phyloP scores from a whole-genome alignment of 306 rosid genomes.

The Ormosia semicastrata region DNA sequence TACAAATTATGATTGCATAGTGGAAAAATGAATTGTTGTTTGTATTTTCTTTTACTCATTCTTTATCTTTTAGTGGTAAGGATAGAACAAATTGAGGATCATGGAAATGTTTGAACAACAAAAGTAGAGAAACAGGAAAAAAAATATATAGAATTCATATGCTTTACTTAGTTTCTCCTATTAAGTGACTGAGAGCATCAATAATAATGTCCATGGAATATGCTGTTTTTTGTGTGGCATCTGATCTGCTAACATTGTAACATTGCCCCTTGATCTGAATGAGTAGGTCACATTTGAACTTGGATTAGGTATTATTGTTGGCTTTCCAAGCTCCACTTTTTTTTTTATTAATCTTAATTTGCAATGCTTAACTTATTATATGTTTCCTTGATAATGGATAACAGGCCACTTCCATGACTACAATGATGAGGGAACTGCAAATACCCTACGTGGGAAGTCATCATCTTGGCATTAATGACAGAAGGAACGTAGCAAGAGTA shows the following conservation, averaged over 20 bases:
- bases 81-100: not conserved
- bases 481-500: conserved; percentile 80
- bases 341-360: too few species aligned
- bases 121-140: not conserved
- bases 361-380: too few species aligned
- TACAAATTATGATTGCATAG: too few species aligned
- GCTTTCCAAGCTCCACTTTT: too few species aligned
- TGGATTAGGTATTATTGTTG: too few species aligned
- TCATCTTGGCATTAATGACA: conserved; percentile 96
- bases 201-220: too few species aligned
- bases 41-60: too few species aligned
- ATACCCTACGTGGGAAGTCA: conserved; percentile 82
- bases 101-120: not conserved
- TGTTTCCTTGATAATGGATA: conserved; percentile 31
- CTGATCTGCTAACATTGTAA: too few species aligned
- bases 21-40: not conserved
- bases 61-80: not conserved
- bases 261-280: too few species aligned
- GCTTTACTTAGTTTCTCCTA: not conserved
- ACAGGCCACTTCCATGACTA: conserved; percentile 88
- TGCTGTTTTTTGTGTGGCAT: too few species aligned
- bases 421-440: conserved; percentile 84
- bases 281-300: too few species aligned
- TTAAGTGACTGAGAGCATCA: too few species aligned
- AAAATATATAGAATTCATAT: not conserved